Percentiles rank a stretch among this genome's conserved stretches.
These are phyloP conservation scores for Hypericum androsaemum DNA, from an alignment of 345 rosid species.

Conservation along the genomic window DNA sequence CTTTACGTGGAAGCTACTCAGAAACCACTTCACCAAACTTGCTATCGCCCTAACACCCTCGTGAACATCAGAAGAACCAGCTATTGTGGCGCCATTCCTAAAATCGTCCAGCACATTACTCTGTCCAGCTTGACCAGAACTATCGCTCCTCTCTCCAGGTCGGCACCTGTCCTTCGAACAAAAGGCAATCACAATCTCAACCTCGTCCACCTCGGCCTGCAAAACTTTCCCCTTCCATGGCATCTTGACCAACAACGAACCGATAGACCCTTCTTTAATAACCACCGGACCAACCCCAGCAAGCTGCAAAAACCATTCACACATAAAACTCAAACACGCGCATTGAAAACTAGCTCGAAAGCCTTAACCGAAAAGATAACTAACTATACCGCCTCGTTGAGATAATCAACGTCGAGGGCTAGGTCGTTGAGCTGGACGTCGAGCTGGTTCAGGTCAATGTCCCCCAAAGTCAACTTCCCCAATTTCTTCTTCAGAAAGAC, in stretches of 20 bases:
- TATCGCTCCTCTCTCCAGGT: conserved; percentile 22
- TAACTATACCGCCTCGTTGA: conserved; percentile 58
- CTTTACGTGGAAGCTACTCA: conserved; percentile 68
- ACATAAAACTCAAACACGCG: conserved; percentile 6
- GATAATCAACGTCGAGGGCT: conserved; percentile 76
- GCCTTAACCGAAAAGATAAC: background rate
- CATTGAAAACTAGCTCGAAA: conserved; percentile 2
- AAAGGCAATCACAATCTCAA: conserved; percentile 75
- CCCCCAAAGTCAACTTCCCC: conserved; percentile 72
- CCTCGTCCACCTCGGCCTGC: conserved; percentile 78
- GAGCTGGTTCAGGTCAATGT: conserved; percentile 86
- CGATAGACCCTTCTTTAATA: conserved; percentile 87
- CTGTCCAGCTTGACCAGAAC: conserved; percentile 25
- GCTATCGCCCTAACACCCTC: conserved; percentile 97
- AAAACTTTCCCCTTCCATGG: conserved; percentile 80
- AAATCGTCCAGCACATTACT: conserved; percentile 15
- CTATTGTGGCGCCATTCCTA: conserved; percentile 22
- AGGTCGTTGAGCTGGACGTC: conserved; percentile 83
- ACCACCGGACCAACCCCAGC: conserved; percentile 42
- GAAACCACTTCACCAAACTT: conserved; percentile 84
- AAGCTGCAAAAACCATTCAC: conserved; percentile 34
- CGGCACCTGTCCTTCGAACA: conserved; percentile 21
- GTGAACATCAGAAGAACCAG: conserved; percentile 56
- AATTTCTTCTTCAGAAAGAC: conserved; percentile 85
- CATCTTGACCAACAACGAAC: conserved; percentile 67